Percentiles rank a stretch among this genome's conserved stretches.
Evolutionary conservation across 176 grass and related monocot genomes (phyloP).

Genomic region (Aechmea fasciata): DNA sequence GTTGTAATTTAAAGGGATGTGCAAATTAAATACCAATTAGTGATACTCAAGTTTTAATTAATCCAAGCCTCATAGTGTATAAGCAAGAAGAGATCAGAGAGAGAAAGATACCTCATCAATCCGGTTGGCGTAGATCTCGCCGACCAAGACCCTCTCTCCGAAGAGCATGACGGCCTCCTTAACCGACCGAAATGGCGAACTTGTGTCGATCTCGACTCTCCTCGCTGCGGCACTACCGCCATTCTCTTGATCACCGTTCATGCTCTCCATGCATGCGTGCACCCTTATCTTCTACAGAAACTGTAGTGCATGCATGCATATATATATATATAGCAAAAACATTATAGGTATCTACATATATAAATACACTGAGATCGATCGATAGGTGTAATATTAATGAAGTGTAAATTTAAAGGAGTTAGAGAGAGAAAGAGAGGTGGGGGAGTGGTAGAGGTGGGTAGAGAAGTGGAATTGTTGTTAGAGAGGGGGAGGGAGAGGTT

Average conservation of each 20-base stretch:
- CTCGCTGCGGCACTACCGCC: constrained; percentile 1
- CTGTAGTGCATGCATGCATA: neutral
- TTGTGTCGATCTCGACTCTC: constrained; percentile 20
- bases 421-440: neutral
- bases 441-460: neutral
- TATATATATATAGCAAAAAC: neutral
- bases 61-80: constrained; percentile 1
- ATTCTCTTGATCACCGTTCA: neutral
- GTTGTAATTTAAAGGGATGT: neutral
- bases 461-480: constrained; percentile 10
- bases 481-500: neutral
- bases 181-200: constrained; percentile 25
- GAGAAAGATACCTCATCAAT: constrained; percentile 37
- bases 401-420: neutral
- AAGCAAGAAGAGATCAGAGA: neutral
- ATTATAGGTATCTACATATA: neutral
- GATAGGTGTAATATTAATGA: neutral
- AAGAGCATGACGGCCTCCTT: constrained; percentile 56
- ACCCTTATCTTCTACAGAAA: neutral
- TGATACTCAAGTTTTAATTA: constrained; percentile 6
- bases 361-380: neutral
- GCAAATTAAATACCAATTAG: neutral
- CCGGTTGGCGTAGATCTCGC: constrained; percentile 48
- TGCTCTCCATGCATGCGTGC: neutral
- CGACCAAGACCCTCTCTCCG: constrained; percentile 68